A percentile compares a stretch with the other conserved stretches of the same genome.
phyloP scores from a whole-genome alignment of 163 green algal species.

The Volvox carteri region DNA sequence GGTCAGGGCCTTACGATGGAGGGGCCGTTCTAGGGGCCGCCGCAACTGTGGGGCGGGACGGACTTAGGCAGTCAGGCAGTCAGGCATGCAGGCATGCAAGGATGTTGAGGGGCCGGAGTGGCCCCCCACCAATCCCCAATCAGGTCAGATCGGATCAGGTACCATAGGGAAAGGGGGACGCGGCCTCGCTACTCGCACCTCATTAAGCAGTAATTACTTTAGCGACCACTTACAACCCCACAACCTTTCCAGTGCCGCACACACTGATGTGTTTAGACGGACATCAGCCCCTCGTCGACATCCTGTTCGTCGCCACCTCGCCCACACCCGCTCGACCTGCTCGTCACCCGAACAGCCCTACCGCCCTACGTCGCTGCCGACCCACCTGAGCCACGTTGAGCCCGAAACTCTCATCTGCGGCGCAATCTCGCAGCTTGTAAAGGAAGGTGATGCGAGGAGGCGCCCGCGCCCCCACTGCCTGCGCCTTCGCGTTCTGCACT shows the following conservation, averaged over 20 bases:
- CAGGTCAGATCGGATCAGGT: no score
- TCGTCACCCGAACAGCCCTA: not conserved
- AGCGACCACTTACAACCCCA: not conserved
- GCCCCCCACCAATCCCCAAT: no score
- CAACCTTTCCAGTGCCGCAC: not conserved
- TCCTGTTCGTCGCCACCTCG: no score
- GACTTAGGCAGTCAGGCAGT: no score
- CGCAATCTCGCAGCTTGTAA: slow-evolving; percentile 85
- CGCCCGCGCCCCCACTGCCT: not conserved
- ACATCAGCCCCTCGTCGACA: not conserved
- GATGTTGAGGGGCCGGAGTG: no score
- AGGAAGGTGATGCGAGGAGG: slow-evolving; percentile 86
- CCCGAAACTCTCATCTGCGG: slow-evolving; percentile 90
- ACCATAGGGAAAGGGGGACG: not conserved
- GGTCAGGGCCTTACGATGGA: not conserved
- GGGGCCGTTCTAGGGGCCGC: not conserved
- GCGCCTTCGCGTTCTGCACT: not conserved
- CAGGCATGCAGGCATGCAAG: no score
- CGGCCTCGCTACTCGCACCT: not conserved
- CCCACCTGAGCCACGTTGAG: slow-evolving; percentile 88
- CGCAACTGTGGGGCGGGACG: no score
- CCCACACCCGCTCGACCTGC: not conserved
- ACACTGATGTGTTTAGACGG: not conserved
- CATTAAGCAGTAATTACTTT: not conserved
- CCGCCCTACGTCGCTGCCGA: not conserved